These are phyloP conservation scores for Lepiota brunneoincarnata DNA, from an alignment of 768 basidiomycete species.

Conservation along the genomic window DNA sequence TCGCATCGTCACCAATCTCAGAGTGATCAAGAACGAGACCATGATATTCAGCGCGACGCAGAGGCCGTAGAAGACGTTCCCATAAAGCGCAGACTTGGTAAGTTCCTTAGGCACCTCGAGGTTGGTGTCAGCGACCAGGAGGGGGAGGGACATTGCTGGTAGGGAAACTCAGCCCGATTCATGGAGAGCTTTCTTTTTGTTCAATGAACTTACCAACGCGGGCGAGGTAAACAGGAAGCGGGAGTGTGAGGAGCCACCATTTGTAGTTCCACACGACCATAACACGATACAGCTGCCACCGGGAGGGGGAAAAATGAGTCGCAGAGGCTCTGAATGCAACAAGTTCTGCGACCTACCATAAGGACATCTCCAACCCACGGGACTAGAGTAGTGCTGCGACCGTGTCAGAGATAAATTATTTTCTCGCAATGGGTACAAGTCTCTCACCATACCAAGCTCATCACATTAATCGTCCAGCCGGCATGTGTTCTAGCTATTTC, in stretches of 20 bases:
- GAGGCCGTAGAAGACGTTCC: conserved; percentile 25
- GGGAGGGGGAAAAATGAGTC: background rate
- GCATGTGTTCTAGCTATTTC: conserved; percentile 16
- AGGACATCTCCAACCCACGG: conserved; percentile 36
- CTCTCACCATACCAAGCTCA: conserved; percentile 31
- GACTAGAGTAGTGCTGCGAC: conserved; percentile 25
- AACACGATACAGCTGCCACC: conserved; percentile 29
- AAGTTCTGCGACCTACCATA: conserved; percentile 22
- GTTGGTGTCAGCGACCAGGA: conserved; percentile 25
- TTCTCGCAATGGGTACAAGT: background rate
- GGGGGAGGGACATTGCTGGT: conserved; percentile 31
- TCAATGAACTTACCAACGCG: conserved; percentile 25
- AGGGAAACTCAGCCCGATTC: background rate
- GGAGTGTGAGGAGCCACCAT: conserved; percentile 25
- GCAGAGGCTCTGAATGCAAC: background rate
- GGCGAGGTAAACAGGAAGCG: conserved; percentile 28
- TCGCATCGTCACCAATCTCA: conserved; percentile 31
- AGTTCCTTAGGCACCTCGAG: conserved; percentile 15
- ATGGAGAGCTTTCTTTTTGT: background rate
- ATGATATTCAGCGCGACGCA: conserved; percentile 30
- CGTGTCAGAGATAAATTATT: background rate
- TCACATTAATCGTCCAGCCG: conserved; percentile 24
- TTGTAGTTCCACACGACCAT: conserved; percentile 32
- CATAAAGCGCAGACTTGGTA: conserved; percentile 15
- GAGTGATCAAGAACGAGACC: conserved; percentile 24